Evolutionary conservation across 2,329 filamentous ascomycete species (phyloP).

Genomic region (Trichoderma polysporum): DNA sequence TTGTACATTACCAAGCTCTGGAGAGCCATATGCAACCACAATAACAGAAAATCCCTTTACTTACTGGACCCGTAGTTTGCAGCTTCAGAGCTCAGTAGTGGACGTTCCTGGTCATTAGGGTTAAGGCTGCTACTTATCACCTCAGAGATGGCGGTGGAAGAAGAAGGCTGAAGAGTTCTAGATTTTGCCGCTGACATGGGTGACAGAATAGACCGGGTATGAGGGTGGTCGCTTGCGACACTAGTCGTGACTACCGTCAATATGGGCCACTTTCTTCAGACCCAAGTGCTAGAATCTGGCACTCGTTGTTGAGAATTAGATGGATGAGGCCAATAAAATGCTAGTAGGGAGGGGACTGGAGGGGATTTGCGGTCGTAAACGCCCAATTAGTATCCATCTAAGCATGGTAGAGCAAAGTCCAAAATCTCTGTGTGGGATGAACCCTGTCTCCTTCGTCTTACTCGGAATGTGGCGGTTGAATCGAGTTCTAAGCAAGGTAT

Average conservation of each 20-base stretch:
- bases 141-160: not conserved
- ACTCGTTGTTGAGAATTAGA: not conserved
- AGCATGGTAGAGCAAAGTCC: not conserved
- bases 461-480: not conserved
- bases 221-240: not conserved
- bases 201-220: not conserved
- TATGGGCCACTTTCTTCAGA: not conserved
- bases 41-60: not conserved
- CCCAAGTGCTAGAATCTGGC: not conserved
- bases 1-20: not conserved
- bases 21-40: not conserved
- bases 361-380: not conserved
- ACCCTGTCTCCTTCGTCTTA: not conserved
- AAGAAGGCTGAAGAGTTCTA: not conserved
- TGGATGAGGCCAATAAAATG: not conserved
- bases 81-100: not conserved
- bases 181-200: slow-evolving; percentile 8
- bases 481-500: not conserved
- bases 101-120: not conserved
- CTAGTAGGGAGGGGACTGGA: not conserved
- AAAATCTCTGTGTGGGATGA: not conserved
- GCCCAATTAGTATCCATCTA: not conserved
- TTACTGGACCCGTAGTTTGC: not conserved
- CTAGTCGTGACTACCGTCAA: not conserved
- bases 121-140: not conserved